These are phyloP conservation scores for Trichosporon coremiiforme DNA, from an alignment of 1,284 basidiomycete species.

Conservation along the genomic window DNA sequence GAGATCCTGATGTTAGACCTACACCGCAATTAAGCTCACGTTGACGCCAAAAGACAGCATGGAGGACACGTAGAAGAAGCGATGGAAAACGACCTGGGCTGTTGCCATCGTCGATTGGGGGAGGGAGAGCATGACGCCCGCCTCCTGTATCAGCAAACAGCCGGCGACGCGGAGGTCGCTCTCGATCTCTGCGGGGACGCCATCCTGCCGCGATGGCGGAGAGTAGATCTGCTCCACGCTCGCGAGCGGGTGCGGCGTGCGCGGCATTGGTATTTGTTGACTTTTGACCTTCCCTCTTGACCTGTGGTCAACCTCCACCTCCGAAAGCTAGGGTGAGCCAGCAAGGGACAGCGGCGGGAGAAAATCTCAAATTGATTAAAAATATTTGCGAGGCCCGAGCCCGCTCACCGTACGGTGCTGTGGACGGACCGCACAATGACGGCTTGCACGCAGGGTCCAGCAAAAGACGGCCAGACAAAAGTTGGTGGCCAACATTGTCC, in stretches of 20 bases:
- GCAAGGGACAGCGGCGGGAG: not conserved
- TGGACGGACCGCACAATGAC: not conserved
- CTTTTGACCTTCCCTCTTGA: not conserved
- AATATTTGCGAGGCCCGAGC: slow-evolving; percentile 6
- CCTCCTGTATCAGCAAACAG: slow-evolving; percentile 91
- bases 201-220: slow-evolving; percentile 80
- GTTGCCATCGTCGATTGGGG: slow-evolving; percentile 96
- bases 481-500: slow-evolving; percentile 22
- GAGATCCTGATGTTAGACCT: slow-evolving; percentile 66
- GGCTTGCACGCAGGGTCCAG: slow-evolving; percentile 10
- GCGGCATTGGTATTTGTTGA: slow-evolving; percentile 23
- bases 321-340: not conserved
- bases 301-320: slow-evolving; percentile 17
- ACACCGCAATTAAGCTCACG: slow-evolving; percentile 60
- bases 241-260: slow-evolving; percentile 79
- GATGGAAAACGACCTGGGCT: slow-evolving; percentile 92
- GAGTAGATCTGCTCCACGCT: slow-evolving; percentile 72
- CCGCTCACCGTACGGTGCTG: not conserved
- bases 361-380: slow-evolving; percentile 28
- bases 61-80: slow-evolving; percentile 95
- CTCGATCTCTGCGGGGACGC: slow-evolving; percentile 76
- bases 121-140: slow-evolving; percentile 85
- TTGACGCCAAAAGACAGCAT: slow-evolving; percentile 89
- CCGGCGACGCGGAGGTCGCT: slow-evolving; percentile 82
- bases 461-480: slow-evolving; percentile 27